Percentiles rank a stretch among this genome's conserved stretches.
Conservation (phyloP, 768 basidiomycete species). For the Coprinopsis marcescibilis region DNA sequence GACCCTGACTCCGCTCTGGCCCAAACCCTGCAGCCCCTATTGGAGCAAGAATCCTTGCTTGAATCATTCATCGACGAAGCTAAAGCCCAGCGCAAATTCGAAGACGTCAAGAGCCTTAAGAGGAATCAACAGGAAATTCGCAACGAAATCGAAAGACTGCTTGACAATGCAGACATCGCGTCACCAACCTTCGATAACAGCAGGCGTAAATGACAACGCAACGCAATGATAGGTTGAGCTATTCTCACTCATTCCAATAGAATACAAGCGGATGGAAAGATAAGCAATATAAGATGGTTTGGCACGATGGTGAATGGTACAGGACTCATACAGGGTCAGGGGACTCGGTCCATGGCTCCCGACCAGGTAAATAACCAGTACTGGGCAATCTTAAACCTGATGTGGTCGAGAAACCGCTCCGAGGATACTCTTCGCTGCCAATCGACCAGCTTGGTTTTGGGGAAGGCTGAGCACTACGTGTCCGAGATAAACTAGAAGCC, state of each 20-base stretch:
- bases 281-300: no score
- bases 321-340: slow-evolving; percentile 8
- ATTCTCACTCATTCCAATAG: no score
- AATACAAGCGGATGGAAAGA: no score
- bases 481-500: slow-evolving; percentile 51
- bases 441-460: slow-evolving; percentile 31
- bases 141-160: slow-evolving; percentile 70
- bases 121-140: slow-evolving; percentile 77
- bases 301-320: background rate
- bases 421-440: slow-evolving; percentile 40
- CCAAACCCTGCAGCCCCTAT: slow-evolving; percentile 71
- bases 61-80: slow-evolving; percentile 91
- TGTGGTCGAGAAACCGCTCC: slow-evolving; percentile 45
- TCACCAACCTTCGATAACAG: no score
- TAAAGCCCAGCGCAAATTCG: slow-evolving; percentile 86
- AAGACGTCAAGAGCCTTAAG: slow-evolving; percentile 86
- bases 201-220: no score
- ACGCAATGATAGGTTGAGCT: no score
- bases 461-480: slow-evolving; percentile 48
- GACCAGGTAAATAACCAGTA: background rate
- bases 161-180: slow-evolving; percentile 24
- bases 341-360: slow-evolving; percentile 2
- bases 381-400: slow-evolving; percentile 20
- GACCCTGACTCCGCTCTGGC: slow-evolving; percentile 71
- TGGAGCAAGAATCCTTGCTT: slow-evolving; percentile 91